These are phyloP conservation scores for Moringa oleifera DNA, from an alignment of 345 rosid species.

Conservation along the genomic window DNA sequence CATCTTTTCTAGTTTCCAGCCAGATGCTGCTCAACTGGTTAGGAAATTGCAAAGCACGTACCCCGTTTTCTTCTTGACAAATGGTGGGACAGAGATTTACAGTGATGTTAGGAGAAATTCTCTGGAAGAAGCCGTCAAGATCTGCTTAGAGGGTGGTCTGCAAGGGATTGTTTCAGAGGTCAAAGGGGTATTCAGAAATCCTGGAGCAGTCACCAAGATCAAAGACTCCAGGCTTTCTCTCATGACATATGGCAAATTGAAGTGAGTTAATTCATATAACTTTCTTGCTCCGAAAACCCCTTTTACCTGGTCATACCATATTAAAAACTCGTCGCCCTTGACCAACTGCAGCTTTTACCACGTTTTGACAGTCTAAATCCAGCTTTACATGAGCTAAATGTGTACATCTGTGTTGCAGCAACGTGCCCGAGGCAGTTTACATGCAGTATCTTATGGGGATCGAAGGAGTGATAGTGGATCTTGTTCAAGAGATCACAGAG, in stretches of 20 bases:
- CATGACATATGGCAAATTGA: constrained; percentile 79
- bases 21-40: constrained; percentile 75
- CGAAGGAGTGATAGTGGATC: constrained; percentile 85
- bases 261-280: constrained; percentile 24
- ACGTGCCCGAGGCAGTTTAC: constrained; percentile 79
- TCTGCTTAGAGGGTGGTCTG: constrained; percentile 70
- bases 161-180: constrained; percentile 87
- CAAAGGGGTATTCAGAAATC: constrained; percentile 72
- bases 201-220: constrained; percentile 60
- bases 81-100: constrained; percentile 53
- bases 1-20: constrained; percentile 87
- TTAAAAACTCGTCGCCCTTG: too few species aligned
- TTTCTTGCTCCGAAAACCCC: too few species aligned
- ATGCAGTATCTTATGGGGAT: constrained; percentile 92
- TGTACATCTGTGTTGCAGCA: constrained; percentile 28
- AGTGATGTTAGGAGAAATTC: constrained; percentile 75
- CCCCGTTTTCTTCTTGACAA: constrained; percentile 86
- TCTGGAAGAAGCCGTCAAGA: constrained; percentile 71
- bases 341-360: too few species aligned
- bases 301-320: too few species aligned
- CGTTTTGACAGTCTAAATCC: too few species aligned
- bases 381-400: too few species aligned
- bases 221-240: constrained; percentile 81
- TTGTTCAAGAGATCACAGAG: constrained; percentile 71
- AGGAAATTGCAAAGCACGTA: constrained; percentile 62